Evolutionary conservation across 225 moss, liverwort and hornwort species (phyloP).

Genomic region (Polytrichum commune): DNA sequence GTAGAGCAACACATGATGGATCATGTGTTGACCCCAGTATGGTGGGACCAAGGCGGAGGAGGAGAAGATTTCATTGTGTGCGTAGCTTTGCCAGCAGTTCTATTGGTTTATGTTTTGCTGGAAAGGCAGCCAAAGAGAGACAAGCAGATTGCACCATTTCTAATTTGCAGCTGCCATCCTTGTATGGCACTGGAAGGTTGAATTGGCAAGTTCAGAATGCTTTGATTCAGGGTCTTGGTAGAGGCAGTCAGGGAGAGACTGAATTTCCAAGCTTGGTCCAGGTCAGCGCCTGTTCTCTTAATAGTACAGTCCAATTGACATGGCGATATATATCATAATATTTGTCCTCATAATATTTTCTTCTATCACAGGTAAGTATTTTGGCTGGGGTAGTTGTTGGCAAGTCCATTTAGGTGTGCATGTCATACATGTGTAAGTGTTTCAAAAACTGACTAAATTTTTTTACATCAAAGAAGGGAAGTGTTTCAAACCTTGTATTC

Average conservation of each 20-base stretch:
- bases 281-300: neutral
- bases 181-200: neutral
- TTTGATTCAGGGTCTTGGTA: conserved; percentile 1
- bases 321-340: too few species aligned
- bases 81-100: conserved; percentile 5
- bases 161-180: conserved; percentile 4
- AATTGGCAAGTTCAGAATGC: neutral
- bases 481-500: neutral
- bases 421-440: too few species aligned
- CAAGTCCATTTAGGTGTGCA: too few species aligned
- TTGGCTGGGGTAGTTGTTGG: too few species aligned
- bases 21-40: neutral
- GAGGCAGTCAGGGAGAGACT: conserved; percentile 7
- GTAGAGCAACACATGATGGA: neutral
- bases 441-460: neutral
- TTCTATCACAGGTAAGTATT: too few species aligned
- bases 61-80: neutral
- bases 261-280: conserved; percentile 5
- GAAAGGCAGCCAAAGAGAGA: neutral
- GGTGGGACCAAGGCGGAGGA: neutral
- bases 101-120: neutral
- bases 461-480: too few species aligned
- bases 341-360: too few species aligned
- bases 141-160: neutral
- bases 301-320: too few species aligned